phyloP scores from a whole-genome alignment of 2,329 filamentous ascomycete genomes.

The Stromatinia cepivora region DNA sequence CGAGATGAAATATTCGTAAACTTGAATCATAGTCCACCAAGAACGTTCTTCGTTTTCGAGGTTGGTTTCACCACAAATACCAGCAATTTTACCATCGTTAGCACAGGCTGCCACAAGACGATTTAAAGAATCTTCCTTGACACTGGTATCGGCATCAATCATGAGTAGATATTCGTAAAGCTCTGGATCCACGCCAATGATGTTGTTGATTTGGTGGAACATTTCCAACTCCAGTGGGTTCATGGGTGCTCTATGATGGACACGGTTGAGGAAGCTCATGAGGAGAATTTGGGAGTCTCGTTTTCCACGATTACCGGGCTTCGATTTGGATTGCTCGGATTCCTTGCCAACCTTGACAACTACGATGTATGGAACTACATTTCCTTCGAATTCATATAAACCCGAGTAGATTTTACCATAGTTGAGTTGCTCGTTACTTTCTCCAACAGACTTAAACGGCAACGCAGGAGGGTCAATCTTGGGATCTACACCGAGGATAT shows the following conservation, averaged over 20 bases:
- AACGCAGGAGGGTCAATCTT: slow-evolving; percentile 94
- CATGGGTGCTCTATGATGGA: slow-evolving; percentile 93
- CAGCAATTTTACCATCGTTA: slow-evolving; percentile 93
- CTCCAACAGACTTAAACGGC: slow-evolving; percentile 89
- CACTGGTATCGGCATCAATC: slow-evolving; percentile 96
- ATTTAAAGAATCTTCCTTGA: slow-evolving; percentile 88
- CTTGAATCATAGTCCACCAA: slow-evolving; percentile 99
- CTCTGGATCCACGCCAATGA: slow-evolving; percentile 96
- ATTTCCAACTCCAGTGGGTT: slow-evolving; percentile 94
- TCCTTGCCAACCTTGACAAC: slow-evolving; percentile 97
- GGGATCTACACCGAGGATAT: slow-evolving; percentile 94
- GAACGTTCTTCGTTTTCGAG: slow-evolving; percentile 92
- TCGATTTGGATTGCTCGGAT: slow-evolving; percentile 84
- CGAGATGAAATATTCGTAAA: slow-evolving; percentile 99
- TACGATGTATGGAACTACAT: slow-evolving; percentile 94
- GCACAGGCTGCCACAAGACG: slow-evolving; percentile 88
- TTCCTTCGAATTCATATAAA: slow-evolving; percentile 95
- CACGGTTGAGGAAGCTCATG: slow-evolving; percentile 97
- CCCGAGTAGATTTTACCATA: slow-evolving; percentile 99
- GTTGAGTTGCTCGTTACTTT: slow-evolving; percentile 89
- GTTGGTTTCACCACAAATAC: slow-evolving; percentile 95
- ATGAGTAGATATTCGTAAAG: slow-evolving; percentile 96
- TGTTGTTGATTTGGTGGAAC: slow-evolving; percentile 99
- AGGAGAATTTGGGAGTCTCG: slow-evolving; percentile 95
- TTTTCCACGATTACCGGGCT: slow-evolving; percentile 97